A percentile compares a stretch with the other conserved stretches of the same genome.
Evolutionary conservation across 140 eudicot species (phyloP).

Genomic region (Cichorium intybus): DNA sequence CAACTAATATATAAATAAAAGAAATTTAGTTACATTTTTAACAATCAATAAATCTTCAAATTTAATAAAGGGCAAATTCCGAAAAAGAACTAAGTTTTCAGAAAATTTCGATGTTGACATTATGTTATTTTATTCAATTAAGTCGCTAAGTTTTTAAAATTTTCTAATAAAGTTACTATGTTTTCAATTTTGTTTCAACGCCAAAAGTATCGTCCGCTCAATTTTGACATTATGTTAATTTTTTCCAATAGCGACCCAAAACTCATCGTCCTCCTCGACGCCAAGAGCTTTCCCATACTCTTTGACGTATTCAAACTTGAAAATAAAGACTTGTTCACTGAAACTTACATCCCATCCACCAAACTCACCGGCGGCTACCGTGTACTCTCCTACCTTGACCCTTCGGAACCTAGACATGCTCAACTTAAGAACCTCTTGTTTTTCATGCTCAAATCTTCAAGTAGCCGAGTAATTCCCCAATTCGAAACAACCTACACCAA

Average conservation of each 20-base stretch:
- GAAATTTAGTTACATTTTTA: no score
- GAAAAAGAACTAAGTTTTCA: no score
- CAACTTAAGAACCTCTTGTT: constrained; percentile 42
- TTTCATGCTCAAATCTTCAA: constrained; percentile 35
- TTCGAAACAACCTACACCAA: constrained; percentile 37
- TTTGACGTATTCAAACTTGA: constrained; percentile 56
- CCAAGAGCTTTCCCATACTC: constrained; percentile 51
- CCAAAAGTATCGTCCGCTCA: no score
- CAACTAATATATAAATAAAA: no score
- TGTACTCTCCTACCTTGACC: constrained; percentile 55
- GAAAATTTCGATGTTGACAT: no score
- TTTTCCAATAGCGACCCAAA: constrained; percentile 34
- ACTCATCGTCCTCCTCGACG: constrained; percentile 53
- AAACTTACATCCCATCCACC: constrained; percentile 60
- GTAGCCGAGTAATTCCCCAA: constrained; percentile 45
- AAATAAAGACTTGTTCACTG: constrained; percentile 60
- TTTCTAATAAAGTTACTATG: no score
- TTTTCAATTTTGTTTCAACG: no score
- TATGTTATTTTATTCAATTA: no score
- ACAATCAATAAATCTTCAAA: no score
- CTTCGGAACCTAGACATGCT: constrained; percentile 57
- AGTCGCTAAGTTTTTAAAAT: no score
- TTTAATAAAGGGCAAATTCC: no score
- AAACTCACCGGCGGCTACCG: constrained; percentile 78
- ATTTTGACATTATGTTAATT: no score